phyloP scores from a whole-genome alignment of 2,329 filamentous ascomycete species.

The Aspergillus bombycis region DNA sequence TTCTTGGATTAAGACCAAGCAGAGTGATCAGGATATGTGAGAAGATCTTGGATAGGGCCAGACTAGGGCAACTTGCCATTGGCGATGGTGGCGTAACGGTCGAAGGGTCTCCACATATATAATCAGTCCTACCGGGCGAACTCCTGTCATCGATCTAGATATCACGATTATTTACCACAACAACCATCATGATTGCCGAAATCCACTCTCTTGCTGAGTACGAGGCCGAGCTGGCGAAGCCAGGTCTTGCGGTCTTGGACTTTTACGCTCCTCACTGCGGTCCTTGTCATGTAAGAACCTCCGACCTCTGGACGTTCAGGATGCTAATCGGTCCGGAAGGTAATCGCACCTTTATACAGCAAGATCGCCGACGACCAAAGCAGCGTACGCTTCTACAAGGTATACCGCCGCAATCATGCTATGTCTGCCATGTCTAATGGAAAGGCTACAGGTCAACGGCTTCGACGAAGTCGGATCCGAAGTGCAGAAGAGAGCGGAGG shows the following conservation, averaged over 20 bases:
- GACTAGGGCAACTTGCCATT: too few relatives aligned
- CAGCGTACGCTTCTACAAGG: conserved; percentile 1
- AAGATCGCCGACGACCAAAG: not conserved
- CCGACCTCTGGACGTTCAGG: not conserved
- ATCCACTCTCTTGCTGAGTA: not conserved
- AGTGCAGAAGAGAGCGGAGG: not conserved
- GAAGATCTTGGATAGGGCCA: too few relatives aligned
- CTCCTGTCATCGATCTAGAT: not conserved
- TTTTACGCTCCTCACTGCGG: not conserved
- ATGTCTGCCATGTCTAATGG: not conserved
- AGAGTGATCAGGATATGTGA: too few relatives aligned
- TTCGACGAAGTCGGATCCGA: not conserved
- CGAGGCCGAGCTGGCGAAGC: not conserved
- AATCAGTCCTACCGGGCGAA: not conserved
- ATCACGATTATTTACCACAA: not conserved
- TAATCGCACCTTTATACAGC: not conserved
- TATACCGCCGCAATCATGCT: not conserved
- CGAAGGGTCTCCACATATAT: not conserved
- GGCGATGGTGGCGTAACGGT: not conserved
- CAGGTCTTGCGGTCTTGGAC: not conserved
- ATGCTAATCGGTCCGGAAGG: not conserved
- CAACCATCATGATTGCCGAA: not conserved
- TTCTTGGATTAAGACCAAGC: too few relatives aligned
- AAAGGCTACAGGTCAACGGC: not conserved
- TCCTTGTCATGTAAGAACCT: not conserved